Base-by-base conservation (phyloP, 192 early-diverging fungal genomes). In the Phycomyces blakesleeanus region DNA sequence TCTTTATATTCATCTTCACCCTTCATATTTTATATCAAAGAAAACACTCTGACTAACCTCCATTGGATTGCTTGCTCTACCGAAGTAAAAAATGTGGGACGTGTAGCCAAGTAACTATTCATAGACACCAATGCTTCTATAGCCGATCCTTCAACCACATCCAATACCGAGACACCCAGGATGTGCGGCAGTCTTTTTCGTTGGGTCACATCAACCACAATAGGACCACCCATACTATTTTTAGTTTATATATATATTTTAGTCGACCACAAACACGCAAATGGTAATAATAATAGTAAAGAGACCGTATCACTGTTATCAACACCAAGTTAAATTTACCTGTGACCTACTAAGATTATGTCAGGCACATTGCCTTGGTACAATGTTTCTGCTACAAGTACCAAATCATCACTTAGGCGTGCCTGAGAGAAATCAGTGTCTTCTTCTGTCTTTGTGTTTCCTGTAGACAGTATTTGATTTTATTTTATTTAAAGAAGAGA, bases 121-220 rank as follows among this genome's bases (percentile, higher is more conserved):
- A 87, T 82, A 49, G 69, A 65, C 1, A 74, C 55, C 39, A 87
- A 44, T 40, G 85, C 77, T 57, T 87, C 84, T 55, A 85, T 68
- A 8, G 85, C 85, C 8, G 79, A 80, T 1, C 91, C 91, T 72
- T 93, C 91, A 34, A 91, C 90, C 37, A 93, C 87, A 69, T 93
- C 91, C 15, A 93, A 61, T 0, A 91, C 82, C 4, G 82, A 81
- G 10, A 93, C 71, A 1, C 91, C 90, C 10, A 79, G 53, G 0
- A 91, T 55, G 24, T 78, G 77, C 16, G 65, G 44, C 8, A 90
- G 59, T 64, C 71, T 56, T 42, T 67, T 63, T 25, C 79, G 76
- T 21, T 76, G 76, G 0, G 84, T 87, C 5, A 75, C 84, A 61
- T 91, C 80, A 7, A 84, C 79, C 12, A 87, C 82, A 16, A 93